phyloP scores from a whole-genome alignment of 176 grass and related monocot species.

The Secale cereale region DNA sequence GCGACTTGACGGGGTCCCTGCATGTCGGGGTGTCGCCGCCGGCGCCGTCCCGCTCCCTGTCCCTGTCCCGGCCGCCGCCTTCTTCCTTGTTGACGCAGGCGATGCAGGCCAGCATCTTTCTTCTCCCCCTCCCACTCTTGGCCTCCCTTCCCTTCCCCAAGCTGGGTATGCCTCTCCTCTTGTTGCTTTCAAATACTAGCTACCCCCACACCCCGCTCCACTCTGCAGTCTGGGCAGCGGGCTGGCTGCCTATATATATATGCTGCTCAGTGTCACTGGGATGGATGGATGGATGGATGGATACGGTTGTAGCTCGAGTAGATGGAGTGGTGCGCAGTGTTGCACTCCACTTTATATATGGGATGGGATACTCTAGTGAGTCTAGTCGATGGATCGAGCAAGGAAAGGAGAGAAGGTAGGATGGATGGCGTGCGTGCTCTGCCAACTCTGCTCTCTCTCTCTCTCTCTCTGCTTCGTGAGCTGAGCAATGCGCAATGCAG shows the following conservation, averaged over 20 bases:
- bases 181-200: not conserved
- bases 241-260: not conserved
- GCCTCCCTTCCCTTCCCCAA: not conserved
- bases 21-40: slow-evolving; percentile 35
- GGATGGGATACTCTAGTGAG: too few relatives aligned
- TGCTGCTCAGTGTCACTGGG: too few relatives aligned
- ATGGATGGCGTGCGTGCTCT: not conserved
- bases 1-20: slow-evolving; percentile 52
- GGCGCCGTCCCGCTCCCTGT: not conserved
- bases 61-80: not conserved
- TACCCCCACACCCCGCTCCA: not conserved
- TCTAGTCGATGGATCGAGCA: too few relatives aligned
- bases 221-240: not conserved
- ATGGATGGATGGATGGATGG: too few relatives aligned
- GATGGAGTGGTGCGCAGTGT: not conserved
- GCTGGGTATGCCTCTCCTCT: too few relatives aligned
- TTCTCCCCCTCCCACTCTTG: not conserved
- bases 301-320: not conserved
- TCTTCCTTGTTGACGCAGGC: slow-evolving; percentile 47
- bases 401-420: not conserved
- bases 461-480: too few relatives aligned
- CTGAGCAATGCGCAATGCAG: not conserved
- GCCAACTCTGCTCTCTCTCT: not conserved
- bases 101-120: slow-evolving; percentile 64
- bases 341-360: not conserved